These are phyloP conservation scores for Dinochytrium kinnereticum DNA, from an alignment of 371 early-diverging fungal genomes.

Conservation along the genomic window DNA sequence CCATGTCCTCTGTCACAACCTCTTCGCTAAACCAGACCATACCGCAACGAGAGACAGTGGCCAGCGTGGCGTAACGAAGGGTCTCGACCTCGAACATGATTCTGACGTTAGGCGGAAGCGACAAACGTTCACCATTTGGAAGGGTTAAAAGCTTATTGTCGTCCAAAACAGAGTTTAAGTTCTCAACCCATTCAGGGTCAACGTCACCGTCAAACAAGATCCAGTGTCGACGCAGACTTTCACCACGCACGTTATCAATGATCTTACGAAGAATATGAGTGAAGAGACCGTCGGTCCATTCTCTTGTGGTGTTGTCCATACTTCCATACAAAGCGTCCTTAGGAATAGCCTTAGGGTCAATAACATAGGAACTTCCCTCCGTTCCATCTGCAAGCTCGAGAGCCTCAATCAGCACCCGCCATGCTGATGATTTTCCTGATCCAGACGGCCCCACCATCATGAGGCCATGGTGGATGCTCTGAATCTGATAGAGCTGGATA, in stretches of 20 bases:
- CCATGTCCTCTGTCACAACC: slow-evolving; percentile 83
- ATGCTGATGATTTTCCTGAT: slow-evolving; percentile 92
- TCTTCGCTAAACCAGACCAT: slow-evolving; percentile 99
- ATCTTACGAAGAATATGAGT: slow-evolving; percentile 96
- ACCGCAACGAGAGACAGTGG: slow-evolving; percentile 99
- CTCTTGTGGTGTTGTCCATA: slow-evolving; percentile 96
- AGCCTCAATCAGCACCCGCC: slow-evolving; percentile 89
- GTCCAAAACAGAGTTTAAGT: slow-evolving; percentile 96
- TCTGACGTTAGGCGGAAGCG: slow-evolving; percentile 93
- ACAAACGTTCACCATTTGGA: slow-evolving; percentile 98
- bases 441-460: slow-evolving; percentile 99
- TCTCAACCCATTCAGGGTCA: slow-evolving; percentile 99
- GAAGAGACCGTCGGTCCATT: slow-evolving; percentile 99
- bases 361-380: slow-evolving; percentile 91
- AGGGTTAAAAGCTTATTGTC: slow-evolving; percentile 96
- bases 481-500: slow-evolving; percentile 95
- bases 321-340: slow-evolving; percentile 97
- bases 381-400: slow-evolving; percentile 85
- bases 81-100: slow-evolving; percentile 99
- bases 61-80: slow-evolving; percentile 94
- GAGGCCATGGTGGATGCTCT: slow-evolving; percentile 96
- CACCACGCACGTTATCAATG: slow-evolving; percentile 97
- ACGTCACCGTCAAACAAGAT: slow-evolving; percentile 99
- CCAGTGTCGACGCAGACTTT: slow-evolving; percentile 93
- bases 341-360: slow-evolving; percentile 97